phyloP scores from a whole-genome alignment of 176 grass and related monocot species.

The Triticum monococcum region DNA sequence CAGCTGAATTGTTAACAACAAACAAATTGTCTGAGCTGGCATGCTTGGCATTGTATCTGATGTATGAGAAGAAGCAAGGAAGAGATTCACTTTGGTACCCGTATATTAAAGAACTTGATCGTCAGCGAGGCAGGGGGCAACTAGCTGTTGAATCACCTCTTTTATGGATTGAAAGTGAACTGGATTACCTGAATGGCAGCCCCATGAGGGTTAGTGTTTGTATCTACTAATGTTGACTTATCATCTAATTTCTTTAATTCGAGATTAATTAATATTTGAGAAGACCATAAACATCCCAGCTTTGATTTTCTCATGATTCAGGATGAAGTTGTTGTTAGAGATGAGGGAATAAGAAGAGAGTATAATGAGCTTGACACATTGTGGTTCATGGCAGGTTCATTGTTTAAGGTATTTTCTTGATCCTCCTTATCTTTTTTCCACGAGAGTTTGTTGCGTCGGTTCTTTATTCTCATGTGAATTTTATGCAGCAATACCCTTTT shows the following conservation, averaged over 20 bases:
- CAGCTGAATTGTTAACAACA: slow-evolving; percentile 94
- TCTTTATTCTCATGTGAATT: slow-evolving; percentile 30
- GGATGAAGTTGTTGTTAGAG: slow-evolving; percentile 85
- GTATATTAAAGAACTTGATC: slow-evolving; percentile 92
- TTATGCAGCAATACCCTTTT: slow-evolving; percentile 95
- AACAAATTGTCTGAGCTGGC: slow-evolving; percentile 98
- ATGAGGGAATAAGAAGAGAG: slow-evolving; percentile 91
- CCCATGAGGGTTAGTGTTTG: slow-evolving; percentile 64
- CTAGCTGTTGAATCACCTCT: slow-evolving; percentile 95
- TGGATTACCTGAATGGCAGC: slow-evolving; percentile 83
- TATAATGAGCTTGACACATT: slow-evolving; percentile 94
- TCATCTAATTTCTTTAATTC: not conserved
- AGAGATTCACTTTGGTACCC: slow-evolving; percentile 92
- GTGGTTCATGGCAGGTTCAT: slow-evolving; percentile 99
- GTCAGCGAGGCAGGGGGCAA: slow-evolving; percentile 92
- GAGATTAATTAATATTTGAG: slow-evolving; percentile 12
- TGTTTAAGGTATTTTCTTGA: slow-evolving; percentile 74
- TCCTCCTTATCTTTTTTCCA: slow-evolving; percentile 27
- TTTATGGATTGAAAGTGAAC: slow-evolving; percentile 85
- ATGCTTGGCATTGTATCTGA: slow-evolving; percentile 97
- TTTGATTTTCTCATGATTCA: slow-evolving; percentile 30
- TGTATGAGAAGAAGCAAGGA: slow-evolving; percentile 99
- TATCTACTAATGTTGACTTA: slow-evolving; percentile 20
- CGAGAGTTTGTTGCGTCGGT: not conserved
- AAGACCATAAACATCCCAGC: slow-evolving; percentile 18